These are phyloP conservation scores for Cutaneotrichosporon daszewskae DNA, from an alignment of 1,284 basidiomycete genomes.

Conservation along the genomic window DNA sequence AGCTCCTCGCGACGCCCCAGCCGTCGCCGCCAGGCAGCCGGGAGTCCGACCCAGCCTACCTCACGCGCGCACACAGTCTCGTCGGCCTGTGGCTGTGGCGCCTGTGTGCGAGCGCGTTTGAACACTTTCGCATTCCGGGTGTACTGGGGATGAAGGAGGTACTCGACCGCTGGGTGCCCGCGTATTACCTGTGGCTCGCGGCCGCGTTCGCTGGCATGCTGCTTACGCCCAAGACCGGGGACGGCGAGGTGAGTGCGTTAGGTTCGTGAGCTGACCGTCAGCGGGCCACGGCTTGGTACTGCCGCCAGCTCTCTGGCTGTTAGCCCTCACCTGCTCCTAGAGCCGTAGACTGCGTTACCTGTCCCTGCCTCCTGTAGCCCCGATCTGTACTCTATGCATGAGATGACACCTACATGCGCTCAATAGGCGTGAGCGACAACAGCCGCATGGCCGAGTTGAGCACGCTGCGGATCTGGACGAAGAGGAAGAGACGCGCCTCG, in stretches of 20 bases:
- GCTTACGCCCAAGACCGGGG: background rate
- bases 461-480: constrained; percentile 80
- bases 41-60: constrained; percentile 19
- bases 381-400: background rate
- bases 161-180: constrained; percentile 28
- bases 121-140: constrained; percentile 27
- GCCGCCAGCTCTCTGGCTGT: no score
- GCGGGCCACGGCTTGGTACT: no score
- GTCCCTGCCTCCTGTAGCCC: background rate
- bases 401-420: constrained; percentile 67
- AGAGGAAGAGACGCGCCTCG: constrained; percentile 83
- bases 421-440: constrained; percentile 79
- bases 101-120: constrained; percentile 25
- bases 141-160: constrained; percentile 24
- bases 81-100: constrained; percentile 38
- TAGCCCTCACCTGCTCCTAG: no score
- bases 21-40: constrained; percentile 6
- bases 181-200: constrained; percentile 35
- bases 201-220: constrained; percentile 31
- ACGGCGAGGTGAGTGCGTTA: no score
- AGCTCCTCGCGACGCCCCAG: constrained; percentile 16
- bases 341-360: constrained; percentile 1
- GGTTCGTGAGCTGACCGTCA: no score
- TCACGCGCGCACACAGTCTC: constrained; percentile 32
- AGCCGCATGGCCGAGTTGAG: constrained; percentile 79